A percentile compares a stretch with the other conserved stretches of the same genome.
Conservation (phyloP, 345 rosid genomes). For the Viola odorata region DNA sequence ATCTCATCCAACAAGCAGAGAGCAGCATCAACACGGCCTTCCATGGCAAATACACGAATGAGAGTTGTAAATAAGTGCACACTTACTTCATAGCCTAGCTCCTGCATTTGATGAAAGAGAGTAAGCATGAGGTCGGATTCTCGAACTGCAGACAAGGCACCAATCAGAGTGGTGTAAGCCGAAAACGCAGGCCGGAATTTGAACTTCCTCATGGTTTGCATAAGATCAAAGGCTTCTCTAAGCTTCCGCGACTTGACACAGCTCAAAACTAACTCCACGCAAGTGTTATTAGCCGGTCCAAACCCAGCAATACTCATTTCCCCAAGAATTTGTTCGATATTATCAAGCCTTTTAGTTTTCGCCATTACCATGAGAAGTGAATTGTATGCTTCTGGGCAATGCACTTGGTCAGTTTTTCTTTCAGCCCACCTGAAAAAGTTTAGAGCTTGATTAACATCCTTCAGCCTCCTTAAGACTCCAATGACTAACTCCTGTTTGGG, state of each 20-base stretch:
- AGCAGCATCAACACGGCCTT: constrained; percentile 78
- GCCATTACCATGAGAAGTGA: constrained; percentile 73
- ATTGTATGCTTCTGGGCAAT: constrained; percentile 74
- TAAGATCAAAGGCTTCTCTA: constrained; percentile 64
- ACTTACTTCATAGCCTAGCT: constrained; percentile 80
- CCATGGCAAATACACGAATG: constrained; percentile 73
- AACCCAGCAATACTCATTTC: constrained; percentile 90
- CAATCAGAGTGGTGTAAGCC: constrained; percentile 83
- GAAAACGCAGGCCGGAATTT: constrained; percentile 89
- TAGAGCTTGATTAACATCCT: constrained; percentile 53
- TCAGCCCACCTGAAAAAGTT: constrained; percentile 75
- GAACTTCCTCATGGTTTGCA: constrained; percentile 84
- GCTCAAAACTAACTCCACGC: constrained; percentile 53
- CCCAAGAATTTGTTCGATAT: constrained; percentile 61
- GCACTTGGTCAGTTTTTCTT: constrained; percentile 47
- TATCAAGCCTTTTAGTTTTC: constrained; percentile 43
- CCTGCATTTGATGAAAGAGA: constrained; percentile 92
- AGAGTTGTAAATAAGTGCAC: constrained; percentile 83
- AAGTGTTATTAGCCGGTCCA: constrained; percentile 50
- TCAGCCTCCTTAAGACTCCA: constrained; percentile 60
- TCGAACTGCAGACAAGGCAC: constrained; percentile 56
- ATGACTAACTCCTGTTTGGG: constrained; percentile 56
- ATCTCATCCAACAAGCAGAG: constrained; percentile 82
- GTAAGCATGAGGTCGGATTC: constrained; percentile 68
- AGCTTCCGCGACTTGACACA: constrained; percentile 58